Percentiles rank a stretch among this genome's conserved stretches.
Evolutionary conservation across 1,139 yeast genomes (phyloP).

Genomic region (Blastobotrys malaysiensis): DNA sequence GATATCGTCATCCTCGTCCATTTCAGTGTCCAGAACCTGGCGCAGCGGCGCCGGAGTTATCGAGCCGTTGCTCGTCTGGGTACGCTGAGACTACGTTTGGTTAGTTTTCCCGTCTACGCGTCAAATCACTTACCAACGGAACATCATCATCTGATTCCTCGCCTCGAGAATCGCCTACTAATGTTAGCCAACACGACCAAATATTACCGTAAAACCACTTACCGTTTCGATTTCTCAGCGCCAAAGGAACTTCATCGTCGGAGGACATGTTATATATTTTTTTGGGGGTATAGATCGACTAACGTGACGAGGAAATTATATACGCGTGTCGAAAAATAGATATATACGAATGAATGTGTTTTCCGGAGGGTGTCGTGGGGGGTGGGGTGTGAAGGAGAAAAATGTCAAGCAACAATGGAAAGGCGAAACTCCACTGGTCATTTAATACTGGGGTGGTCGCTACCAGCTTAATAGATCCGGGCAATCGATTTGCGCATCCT

Average conservation of each 20-base stretch:
- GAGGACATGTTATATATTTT: constrained; percentile 2
- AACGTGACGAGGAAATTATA: background rate
- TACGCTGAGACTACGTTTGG: background rate
- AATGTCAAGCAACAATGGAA: background rate
- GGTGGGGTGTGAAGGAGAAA: background rate
- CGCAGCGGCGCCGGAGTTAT: background rate
- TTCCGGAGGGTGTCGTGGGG: background rate
- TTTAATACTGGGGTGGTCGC: background rate
- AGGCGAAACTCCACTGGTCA: background rate
- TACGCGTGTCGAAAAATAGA: background rate
- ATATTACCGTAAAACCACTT: background rate
- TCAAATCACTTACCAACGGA: background rate
- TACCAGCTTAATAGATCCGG: background rate
- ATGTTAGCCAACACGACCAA: background rate
- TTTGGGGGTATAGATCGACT: background rate
- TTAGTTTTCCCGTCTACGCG: background rate
- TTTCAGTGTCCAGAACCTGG: background rate
- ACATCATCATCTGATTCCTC: background rate
- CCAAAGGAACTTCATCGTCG: constrained; percentile 14
- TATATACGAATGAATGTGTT: background rate
- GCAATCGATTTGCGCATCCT: background rate
- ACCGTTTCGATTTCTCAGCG: constrained; percentile 2
- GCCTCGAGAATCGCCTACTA: background rate
- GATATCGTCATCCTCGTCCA: constrained; percentile 5
- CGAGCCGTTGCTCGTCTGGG: background rate